A percentile compares a stretch with the other conserved stretches of the same genome.
Evolutionary conservation across 768 basidiomycete species (phyloP).

Genomic region (Mycena filopes): DNA sequence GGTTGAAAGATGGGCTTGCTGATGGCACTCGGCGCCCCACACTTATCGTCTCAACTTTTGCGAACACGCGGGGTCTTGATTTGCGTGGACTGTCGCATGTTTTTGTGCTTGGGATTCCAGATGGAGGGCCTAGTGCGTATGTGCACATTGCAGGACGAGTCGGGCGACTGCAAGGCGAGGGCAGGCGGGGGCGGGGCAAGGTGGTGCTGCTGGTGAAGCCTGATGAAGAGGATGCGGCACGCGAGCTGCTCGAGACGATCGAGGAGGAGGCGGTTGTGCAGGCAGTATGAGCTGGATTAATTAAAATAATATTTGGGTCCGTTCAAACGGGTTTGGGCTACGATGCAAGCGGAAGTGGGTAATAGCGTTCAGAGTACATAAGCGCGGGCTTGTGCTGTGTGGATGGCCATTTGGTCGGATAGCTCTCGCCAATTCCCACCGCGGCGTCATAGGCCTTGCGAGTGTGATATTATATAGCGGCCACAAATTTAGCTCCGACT

Average conservation of each 20-base stretch:
- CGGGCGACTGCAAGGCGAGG: constrained; percentile 64
- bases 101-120: constrained; percentile 74
- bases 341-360: constrained; percentile 1
- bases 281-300: background rate
- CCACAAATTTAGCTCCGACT: constrained; percentile 15
- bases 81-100: constrained; percentile 78
- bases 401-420: background rate
- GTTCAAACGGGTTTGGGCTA: background rate
- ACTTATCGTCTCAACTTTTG: constrained; percentile 74
- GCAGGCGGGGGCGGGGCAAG: constrained; percentile 60
- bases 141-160: constrained; percentile 79
- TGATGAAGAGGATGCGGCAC: constrained; percentile 46
- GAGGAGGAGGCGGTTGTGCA: constrained; percentile 33
- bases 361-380: background rate
- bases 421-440: constrained; percentile 33
- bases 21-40: constrained; percentile 55
- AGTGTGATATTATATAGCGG: constrained; percentile 4
- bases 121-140: constrained; percentile 62
- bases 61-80: constrained; percentile 80
- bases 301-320: background rate
- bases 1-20: constrained; percentile 54
- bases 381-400: background rate
- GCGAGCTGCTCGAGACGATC: constrained; percentile 39
- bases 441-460: background rate
- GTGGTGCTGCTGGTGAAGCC: constrained; percentile 66